phyloP scores from a whole-genome alignment of 2,329 filamentous ascomycete species.

The Cytospora mali region DNA sequence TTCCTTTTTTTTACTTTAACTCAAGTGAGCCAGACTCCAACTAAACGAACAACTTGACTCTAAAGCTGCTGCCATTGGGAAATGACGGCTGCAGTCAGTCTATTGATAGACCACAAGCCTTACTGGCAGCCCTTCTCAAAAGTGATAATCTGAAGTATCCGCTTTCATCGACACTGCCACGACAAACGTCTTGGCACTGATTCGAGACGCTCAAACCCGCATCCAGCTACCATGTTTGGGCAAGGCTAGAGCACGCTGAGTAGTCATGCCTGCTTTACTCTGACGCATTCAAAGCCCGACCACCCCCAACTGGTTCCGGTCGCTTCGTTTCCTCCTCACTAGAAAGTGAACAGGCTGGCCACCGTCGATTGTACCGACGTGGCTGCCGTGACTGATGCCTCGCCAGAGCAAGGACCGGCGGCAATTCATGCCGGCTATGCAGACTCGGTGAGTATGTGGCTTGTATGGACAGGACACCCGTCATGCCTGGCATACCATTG shows the following conservation, averaged over 20 bases:
- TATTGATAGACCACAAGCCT: conserved; percentile 1
- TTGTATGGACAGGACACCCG: background rate
- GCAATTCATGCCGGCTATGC: background rate
- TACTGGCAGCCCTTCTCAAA: background rate
- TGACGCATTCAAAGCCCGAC: background rate
- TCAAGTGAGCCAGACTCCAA: conserved; percentile 11
- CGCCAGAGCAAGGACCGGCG: background rate
- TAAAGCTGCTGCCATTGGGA: conserved; percentile 6
- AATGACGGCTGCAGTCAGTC: conserved; percentile 9
- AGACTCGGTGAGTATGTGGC: background rate
- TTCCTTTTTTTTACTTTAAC: background rate
- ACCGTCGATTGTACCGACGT: conserved; percentile 7
- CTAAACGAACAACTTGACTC: conserved; percentile 12
- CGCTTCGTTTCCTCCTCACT: background rate
- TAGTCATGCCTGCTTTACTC: background rate
- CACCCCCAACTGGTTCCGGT: background rate
- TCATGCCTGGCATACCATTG: conserved; percentile 8
- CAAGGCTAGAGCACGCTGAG: background rate
- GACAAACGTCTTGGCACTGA: background rate
- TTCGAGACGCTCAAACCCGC: conserved; percentile 1
- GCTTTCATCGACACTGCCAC: conserved; percentile 2
- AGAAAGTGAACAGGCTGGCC: conserved; percentile 4
- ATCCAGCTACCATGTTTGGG: conserved; percentile 1
- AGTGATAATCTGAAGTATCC: background rate
- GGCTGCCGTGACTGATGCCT: conserved; percentile 3